These are phyloP conservation scores for Yamadazyma triangularis DNA, from an alignment of 1,139 yeast species.

Conservation along the genomic window DNA sequence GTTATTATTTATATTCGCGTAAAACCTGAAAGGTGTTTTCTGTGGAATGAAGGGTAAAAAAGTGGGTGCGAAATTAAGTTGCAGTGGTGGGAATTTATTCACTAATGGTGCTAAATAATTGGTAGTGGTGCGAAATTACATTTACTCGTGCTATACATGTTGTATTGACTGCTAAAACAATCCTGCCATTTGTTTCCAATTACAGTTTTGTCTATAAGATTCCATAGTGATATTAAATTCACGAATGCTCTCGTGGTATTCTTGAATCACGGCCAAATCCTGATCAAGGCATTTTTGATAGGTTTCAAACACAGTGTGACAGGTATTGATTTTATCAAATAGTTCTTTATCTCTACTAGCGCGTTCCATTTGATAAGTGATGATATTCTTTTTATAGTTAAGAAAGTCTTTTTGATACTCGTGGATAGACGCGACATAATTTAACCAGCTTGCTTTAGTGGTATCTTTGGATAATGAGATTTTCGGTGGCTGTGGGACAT, in stretches of 20 bases:
- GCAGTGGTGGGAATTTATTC: too few species aligned
- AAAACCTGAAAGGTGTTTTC: too few species aligned
- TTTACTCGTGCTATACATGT: too few species aligned
- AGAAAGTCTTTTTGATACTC: constrained; percentile 28
- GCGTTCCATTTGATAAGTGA: constrained; percentile 35
- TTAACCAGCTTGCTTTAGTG: constrained; percentile 22
- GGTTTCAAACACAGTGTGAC: constrained; percentile 21
- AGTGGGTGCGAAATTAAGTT: too few species aligned
- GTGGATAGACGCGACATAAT: constrained; percentile 23
- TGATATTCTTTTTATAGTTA: constrained; percentile 25
- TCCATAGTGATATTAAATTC: constrained; percentile 26
- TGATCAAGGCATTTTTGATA: constrained; percentile 31
- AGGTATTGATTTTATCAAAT: constrained; percentile 22
- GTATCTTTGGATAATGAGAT: constrained; percentile 18
- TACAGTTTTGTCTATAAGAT: constrained; percentile 31
- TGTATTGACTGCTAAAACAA: too few species aligned
- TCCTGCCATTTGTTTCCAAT: constrained; percentile 17
- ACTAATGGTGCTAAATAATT: too few species aligned
- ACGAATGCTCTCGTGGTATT: constrained; percentile 25
- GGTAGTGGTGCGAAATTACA: too few species aligned
- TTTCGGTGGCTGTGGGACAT: constrained; percentile 29
- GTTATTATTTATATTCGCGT: too few species aligned
- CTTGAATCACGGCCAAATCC: constrained; percentile 27
- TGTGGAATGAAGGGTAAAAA: too few species aligned
- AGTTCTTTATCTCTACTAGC: constrained; percentile 29